These are phyloP conservation scores for Leccinum fallax DNA, from an alignment of 1,284 basidiomycete genomes.

Conservation along the genomic window DNA sequence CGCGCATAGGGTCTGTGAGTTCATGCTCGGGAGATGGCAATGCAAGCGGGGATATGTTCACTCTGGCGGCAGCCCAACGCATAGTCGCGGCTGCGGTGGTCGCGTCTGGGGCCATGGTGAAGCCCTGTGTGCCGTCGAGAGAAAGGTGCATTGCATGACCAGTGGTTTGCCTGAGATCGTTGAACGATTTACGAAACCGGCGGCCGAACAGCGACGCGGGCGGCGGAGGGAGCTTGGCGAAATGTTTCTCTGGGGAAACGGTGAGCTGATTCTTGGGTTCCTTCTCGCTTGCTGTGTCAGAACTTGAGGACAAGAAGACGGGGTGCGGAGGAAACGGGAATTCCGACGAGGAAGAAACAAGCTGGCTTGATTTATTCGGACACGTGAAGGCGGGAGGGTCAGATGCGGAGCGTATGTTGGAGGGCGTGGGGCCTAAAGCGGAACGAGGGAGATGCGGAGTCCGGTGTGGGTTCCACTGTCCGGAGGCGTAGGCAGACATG, in stretches of 20 bases:
- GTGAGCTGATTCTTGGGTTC: conserved; percentile 26
- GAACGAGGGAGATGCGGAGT: conserved; percentile 67
- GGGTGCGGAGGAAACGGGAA: conserved; percentile 7
- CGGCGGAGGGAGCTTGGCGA: conserved; percentile 30
- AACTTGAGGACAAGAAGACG: conserved; percentile 11
- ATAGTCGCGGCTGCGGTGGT: conserved; percentile 80
- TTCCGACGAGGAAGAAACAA: conserved; percentile 16
- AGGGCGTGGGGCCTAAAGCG: conserved; percentile 30
- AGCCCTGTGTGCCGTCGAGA: conserved; percentile 31
- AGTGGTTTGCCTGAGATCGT: conserved; percentile 43
- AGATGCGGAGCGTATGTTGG: conserved; percentile 10
- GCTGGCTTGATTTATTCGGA: conserved; percentile 13
- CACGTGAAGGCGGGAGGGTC: conserved; percentile 10
- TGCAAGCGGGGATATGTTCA: conserved; percentile 76
- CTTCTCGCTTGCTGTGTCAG: conserved; percentile 23
- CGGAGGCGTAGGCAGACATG: conserved; percentile 72
- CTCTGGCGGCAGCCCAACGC: conserved; percentile 77
- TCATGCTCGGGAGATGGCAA: conserved; percentile 88
- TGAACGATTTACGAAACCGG: conserved; percentile 61
- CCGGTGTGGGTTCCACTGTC: conserved; percentile 80
- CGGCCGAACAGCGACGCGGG: conserved; percentile 33
- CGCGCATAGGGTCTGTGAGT: conserved; percentile 81
- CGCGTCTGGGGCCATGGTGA: conserved; percentile 49
- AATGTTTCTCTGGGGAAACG: conserved; percentile 33
- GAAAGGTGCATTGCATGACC: conserved; percentile 29